Base-by-base conservation (phyloP, 116 monocot species). In the Trichopus zeylanicus region DNA sequence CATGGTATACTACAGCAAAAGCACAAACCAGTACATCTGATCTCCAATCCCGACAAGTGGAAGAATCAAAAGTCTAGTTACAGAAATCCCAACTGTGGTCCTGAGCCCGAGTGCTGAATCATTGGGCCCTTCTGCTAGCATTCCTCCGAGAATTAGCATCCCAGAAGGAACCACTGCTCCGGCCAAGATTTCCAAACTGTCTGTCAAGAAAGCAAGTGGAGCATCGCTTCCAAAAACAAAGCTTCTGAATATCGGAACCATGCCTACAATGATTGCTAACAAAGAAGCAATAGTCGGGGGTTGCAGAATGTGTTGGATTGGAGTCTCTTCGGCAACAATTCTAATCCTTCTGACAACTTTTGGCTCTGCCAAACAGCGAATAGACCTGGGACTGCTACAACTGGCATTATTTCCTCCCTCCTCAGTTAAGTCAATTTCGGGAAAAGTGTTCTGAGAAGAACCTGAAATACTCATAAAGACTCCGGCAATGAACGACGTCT, bases 231-330 rank as follows among this genome's bases (percentile, higher is more conserved):
- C 91, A 46, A 97, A 97, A 7, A 91, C 77, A 29, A 97, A 87
- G 5, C 48, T 27, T 59, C 70, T 78, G 12, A 97, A 69, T 7
- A 67, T 0, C 25, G 95, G 95, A 48, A 91, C 81, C 69, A 87
- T 49, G 18, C 95, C 95, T 23, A 97, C 74, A 9, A 82, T 64
- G 20, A 97, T 78, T 1, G 95, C 95, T 29, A 97, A 38, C 38
- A 97, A 57, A 3, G 95, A 97, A 29, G 95, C 95, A 37, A 97
- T 87, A 2, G 91, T 97, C 1, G 95, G 95, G 3, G 95, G 95
- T 62, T 97, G 95, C 37, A 97, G 73, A 51, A 97, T 79, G 62
- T 97, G 95, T 19, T 49, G 70, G 19, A 97, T 76, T 1, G 95
- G 95, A 60, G 95, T 97, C 66, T 91, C 69, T 61, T 90, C 95